Base-by-base conservation (phyloP, 2,329 filamentous ascomycete genomes). In the Stemphylium beticola region DNA sequence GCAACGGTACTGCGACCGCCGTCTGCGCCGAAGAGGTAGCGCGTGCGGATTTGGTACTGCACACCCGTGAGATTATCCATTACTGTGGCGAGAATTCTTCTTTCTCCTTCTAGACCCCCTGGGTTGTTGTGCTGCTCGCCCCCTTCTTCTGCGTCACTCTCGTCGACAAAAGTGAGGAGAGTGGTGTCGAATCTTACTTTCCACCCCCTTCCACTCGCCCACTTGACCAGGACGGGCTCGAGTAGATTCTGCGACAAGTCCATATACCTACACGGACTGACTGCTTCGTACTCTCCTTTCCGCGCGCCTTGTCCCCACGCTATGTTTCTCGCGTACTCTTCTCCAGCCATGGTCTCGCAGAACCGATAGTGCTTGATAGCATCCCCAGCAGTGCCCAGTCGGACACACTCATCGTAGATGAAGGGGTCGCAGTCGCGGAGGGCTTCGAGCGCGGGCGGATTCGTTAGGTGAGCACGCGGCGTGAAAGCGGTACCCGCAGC, bases 21-120 rank as follows among this genome's bases (percentile, higher is more conserved):
- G 32, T 53, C 49, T 10, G 49, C 49, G 33, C 49, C 49, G 18
- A 20, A 31, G 11, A 53, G 49, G 29, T 53, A 22, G 20, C 20
- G 20, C 6, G 20, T 22, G 20, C 20, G 20, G 20, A 22, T 22
- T 22, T 22, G 20, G 20, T 47, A 34, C 14, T 47, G 26, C 7
- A 37, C 36, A 18, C 49, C 47, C 8, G 34, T 53, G 6, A 53
- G 42, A 22, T 42, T 33, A 7, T 37, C 36, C 17, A 22, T 22
- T 22, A 22, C 20, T 6, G 20, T 22, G 20, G 20, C 20, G 20
- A 22, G 20, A 4, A 22, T 22, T 6, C 6, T 22, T 22, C 20
- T 22, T 22, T 22, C 20, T 22, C 20, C 20, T 22, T 22, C 20
- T 22, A 22, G 20, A 22, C 20, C 6, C 20, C 6, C 20, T 22